Conservation (phyloP, 2,329 filamentous ascomycete genomes). For the Leptographium lundbergii region DNA sequence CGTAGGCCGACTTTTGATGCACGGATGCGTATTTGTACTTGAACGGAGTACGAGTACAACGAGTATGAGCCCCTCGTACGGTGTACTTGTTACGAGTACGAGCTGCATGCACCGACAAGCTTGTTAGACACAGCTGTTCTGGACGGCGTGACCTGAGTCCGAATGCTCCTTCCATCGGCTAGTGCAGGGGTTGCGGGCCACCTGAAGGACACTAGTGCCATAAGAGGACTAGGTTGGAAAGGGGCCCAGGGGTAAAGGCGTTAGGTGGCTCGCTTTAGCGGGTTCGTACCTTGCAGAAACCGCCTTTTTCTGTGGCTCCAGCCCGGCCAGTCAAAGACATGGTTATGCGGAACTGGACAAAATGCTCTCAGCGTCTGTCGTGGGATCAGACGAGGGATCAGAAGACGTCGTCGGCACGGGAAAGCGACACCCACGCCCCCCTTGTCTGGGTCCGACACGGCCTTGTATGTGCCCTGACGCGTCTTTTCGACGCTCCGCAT, state of each 20-base stretch:
- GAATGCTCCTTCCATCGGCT: neutral
- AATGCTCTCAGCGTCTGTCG: neutral
- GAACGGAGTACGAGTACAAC: neutral
- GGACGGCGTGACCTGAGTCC: neutral
- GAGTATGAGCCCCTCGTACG: neutral
- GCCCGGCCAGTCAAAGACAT: neutral
- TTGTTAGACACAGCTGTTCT: neutral
- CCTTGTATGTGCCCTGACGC: too few relatives aligned
- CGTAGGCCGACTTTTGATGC: neutral
- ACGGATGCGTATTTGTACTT: neutral
- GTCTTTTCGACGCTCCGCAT: too few relatives aligned
- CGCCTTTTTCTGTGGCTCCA: neutral
- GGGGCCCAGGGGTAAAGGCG: conserved; percentile 3
- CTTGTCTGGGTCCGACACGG: too few relatives aligned
- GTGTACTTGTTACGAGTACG: too few relatives aligned
- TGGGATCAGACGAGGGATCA: neutral
- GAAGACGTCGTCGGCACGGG: neutral
- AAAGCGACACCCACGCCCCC: too few relatives aligned
- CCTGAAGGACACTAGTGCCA: neutral
- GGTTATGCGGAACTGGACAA: neutral
- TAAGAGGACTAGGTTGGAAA: neutral
- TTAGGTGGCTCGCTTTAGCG: conserved; percentile 7
- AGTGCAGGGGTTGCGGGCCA: neutral
- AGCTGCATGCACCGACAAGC: too few relatives aligned
- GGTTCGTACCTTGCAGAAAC: conserved; percentile 10